Percentiles rank a stretch among this genome's conserved stretches.
These are phyloP conservation scores for Apophysomyces elegans DNA, from an alignment of 371 early-diverging fungal species.

Conservation along the genomic window DNA sequence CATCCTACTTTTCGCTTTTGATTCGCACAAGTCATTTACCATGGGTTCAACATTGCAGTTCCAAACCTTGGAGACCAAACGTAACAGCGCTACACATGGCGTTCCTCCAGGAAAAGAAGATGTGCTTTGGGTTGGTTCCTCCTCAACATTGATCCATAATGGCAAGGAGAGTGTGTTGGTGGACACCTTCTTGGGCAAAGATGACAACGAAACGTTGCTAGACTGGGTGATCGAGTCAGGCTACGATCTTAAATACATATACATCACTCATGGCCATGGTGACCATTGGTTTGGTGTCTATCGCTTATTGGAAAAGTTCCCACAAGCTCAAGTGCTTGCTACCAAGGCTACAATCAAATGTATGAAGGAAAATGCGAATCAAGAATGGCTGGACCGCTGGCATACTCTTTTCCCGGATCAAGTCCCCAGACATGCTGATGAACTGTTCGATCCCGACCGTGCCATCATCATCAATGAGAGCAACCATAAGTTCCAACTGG, in stretches of 20 bases:
- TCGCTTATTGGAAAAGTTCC: neutral
- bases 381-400: conserved; percentile 6
- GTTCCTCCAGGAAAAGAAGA: conserved; percentile 8
- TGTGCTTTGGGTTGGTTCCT: conserved; percentile 1
- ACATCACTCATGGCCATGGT: neutral
- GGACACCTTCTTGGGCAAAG: conserved; percentile 1
- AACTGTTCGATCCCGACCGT: neutral
- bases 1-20: too few relatives aligned
- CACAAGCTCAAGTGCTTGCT: neutral
- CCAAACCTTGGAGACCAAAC: neutral
- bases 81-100: conserved; percentile 1
- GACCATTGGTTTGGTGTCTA: conserved; percentile 1
- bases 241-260: conserved; percentile 1
- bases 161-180: conserved; percentile 2
- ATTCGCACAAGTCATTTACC: neutral
- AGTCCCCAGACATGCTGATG: neutral
- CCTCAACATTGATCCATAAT: conserved; percentile 1
- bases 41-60: neutral
- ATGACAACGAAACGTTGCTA: conserved; percentile 4
- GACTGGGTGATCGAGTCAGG: neutral
- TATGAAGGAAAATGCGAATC: neutral
- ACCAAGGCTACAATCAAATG: neutral
- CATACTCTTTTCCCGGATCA: neutral
- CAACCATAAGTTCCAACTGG: neutral
- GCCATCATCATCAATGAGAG: neutral